Base-by-base conservation (phyloP, 352 stramenopile species). In the Aphanomyces stellatus region DNA sequence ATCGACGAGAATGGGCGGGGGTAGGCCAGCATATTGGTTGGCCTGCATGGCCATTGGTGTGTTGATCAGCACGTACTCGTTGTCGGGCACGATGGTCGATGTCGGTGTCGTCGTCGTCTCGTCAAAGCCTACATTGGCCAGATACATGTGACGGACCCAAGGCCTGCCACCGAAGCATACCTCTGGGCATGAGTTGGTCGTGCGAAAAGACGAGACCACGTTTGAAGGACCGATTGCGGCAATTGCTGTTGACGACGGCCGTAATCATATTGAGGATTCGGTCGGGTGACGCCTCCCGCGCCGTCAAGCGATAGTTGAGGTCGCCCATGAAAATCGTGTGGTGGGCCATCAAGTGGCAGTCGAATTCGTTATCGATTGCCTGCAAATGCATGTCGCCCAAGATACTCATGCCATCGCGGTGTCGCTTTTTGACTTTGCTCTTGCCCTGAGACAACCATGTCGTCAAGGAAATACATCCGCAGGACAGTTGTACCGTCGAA, bases 271-370 rank as follows among this genome's bases (percentile, higher is more conserved):
- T 19, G 15, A 69, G 62, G 22, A 69, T 37, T 7, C 22, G 46
- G 31, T 37, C 41, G 53, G 51, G 24, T 28, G 53, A 31, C 25
- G 43, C 57, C 30, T 62, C 65, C 51, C 43, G 25, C 30, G 59
- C 75, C 41, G 75, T 83, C 76, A 95, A 83, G 15, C 88, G 84
- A 65, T 96, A 96, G 70, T 97, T 97, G 19, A 97, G 76, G 72
- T 96, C 88, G 5, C 88, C 88, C 3, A 96, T 74, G 33, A 96
- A 82, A 55, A 96, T 91, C 51, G 81, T 92, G 74, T 96, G 84
- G 59, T 95, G 85, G 57, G 93, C 81, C 27, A 93, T 69, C 40
- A 90, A 64, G n/a, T 84, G 76, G 46, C 93, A 88, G 2, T 89
- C 87, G 70, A 94, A 91, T n/a, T 82, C 81, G 33, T 88, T 82